Evolutionary conservation across 805 yeast genomes (phyloP).

Genomic region (Candida coleopterorum): DNA sequence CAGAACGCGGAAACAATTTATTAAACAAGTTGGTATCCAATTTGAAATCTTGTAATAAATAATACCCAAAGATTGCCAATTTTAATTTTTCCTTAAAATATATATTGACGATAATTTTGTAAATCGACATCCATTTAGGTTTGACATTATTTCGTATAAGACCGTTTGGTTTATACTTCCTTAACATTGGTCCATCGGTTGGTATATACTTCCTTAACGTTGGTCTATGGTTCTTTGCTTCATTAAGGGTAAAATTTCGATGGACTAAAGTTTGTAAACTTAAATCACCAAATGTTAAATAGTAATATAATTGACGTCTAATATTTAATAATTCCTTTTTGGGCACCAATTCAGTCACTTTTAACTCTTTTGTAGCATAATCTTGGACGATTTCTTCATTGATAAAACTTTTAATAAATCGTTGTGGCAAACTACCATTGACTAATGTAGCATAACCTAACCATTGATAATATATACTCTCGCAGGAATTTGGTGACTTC

Average conservation of each 20-base stretch:
- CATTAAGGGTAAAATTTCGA: neutral
- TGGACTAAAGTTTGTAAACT: neutral
- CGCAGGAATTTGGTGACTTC: neutral
- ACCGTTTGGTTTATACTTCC: neutral
- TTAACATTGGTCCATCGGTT: neutral
- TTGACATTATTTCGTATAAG: neutral
- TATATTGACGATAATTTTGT: neutral
- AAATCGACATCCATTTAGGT: neutral
- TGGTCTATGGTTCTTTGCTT: neutral
- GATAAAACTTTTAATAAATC: neutral
- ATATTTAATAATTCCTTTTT: neutral
- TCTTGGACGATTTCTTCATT: too few relatives aligned
- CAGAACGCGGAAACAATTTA: neutral
- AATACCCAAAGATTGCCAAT: slow-evolving; percentile 2
- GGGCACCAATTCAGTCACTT: neutral
- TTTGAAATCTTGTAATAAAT: neutral
- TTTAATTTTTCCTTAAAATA: neutral
- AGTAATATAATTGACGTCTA: neutral
- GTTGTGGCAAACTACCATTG: neutral
- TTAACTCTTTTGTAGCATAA: too few relatives aligned
- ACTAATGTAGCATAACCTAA: slow-evolving; percentile 3
- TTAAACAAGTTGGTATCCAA: neutral
- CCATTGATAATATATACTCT: slow-evolving; percentile 4
- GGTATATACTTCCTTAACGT: too few relatives aligned
- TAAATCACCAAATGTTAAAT: neutral